Conservation (phyloP, 1,284 basidiomycete genomes). For the Tausonia pullulans region DNA sequence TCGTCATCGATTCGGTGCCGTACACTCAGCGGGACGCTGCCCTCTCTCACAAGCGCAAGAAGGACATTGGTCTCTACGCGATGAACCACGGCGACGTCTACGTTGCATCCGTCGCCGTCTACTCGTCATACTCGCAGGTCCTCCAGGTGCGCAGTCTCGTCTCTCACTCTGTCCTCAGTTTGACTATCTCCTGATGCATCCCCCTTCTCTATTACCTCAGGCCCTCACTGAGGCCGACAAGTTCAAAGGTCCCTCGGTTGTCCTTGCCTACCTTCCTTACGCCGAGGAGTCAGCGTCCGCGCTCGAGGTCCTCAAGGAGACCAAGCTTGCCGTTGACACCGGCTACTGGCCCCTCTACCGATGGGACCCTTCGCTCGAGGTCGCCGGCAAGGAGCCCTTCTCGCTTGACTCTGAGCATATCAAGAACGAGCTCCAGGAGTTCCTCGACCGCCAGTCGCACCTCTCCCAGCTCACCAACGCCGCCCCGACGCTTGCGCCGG, state of each 20-base stretch:
- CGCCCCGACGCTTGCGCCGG: constrained; percentile 63
- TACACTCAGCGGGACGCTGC: constrained; percentile 62
- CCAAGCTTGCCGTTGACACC: constrained; percentile 89
- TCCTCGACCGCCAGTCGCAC: constrained; percentile 94
- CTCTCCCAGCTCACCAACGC: constrained; percentile 80
- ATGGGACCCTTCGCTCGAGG: constrained; percentile 83
- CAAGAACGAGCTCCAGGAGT: constrained; percentile 87
- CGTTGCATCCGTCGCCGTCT: constrained; percentile 89
- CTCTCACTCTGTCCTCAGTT: no score
- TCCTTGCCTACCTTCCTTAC: constrained; percentile 93
- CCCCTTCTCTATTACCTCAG: background rate
- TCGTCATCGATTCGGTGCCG: constrained; percentile 87
- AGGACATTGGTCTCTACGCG: constrained; percentile 89
- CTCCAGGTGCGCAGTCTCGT: constrained; percentile 44
- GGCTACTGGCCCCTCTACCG: constrained; percentile 98
- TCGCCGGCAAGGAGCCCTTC: constrained; percentile 69
- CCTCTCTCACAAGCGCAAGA: constrained; percentile 67
- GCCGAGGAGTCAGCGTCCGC: constrained; percentile 54
- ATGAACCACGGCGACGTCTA: constrained; percentile 98
- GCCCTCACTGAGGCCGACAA: constrained; percentile 83
- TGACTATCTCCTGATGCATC: no score
- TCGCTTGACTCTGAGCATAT: constrained; percentile 84
- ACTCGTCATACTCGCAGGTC: constrained; percentile 90
- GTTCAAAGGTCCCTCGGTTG: constrained; percentile 79
- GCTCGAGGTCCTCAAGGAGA: constrained; percentile 87